Base-by-base conservation (phyloP, 805 yeast species). In the Vanderwaltozyma polyspora region DNA sequence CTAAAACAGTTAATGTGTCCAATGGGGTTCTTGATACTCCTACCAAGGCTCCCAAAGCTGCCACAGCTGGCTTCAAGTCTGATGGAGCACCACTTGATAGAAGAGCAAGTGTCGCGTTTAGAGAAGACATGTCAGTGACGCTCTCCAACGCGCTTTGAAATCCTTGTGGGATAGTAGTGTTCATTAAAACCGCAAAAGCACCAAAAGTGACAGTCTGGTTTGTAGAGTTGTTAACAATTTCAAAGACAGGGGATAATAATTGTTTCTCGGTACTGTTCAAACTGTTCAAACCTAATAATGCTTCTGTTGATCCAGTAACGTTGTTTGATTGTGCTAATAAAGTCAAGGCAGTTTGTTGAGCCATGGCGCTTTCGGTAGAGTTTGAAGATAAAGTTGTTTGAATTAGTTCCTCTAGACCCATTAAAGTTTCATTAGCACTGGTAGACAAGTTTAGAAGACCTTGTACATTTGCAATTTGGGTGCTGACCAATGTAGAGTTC, bases 191-290 rank as follows among this genome's bases (percentile, higher is more conserved):
- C 14, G 39, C 36, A 25, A 54, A 30, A 2, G 51, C 38, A 7
- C 30, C 37, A 21, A 51, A 39, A 17, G 58, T 46, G 8, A 39
- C 45, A n/a, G 51, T 37, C 13, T 39, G 36, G 34, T 52, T 48
- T 5, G 40, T 41, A 3, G 55, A 45, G 18, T 35, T 34, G 23
- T 35, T 31, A 34, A 54, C 41, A 17, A 54, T 32, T 10, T 39
- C 25, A 26, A 55, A 46, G 17, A 55, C 52, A 6, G 60, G 59
- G 8, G 39, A 13, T 19, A 52, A 34, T 19, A 49, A 49, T 6
- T 37, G 29, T 29, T 48, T 44, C 18, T 51, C 49, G 0, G 50
- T 13, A 6, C 43, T 16, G n/a, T 48, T 36, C 36, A 53, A 38
- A 30, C 41, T 43, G 19, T 48, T 46, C 35, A 57, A 33, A 15